phyloP scores from a whole-genome alignment of 1,139 yeast genomes.

The Lodderomyces metapsilosis region DNA sequence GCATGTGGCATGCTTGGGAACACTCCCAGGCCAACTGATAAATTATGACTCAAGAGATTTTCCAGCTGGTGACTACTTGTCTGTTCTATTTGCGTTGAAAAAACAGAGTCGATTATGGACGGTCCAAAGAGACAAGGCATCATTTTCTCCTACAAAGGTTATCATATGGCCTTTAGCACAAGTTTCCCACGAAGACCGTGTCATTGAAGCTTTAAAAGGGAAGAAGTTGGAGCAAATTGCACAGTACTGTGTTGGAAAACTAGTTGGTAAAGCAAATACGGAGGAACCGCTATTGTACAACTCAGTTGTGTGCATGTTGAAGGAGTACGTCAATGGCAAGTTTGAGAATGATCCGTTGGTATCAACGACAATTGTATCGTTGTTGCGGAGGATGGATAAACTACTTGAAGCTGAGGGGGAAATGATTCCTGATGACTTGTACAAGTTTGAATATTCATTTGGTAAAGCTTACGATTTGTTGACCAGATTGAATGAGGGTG shows the following conservation, averaged over 20 bases:
- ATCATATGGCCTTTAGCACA: slow-evolving; percentile 46
- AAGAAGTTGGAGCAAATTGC: slow-evolving; percentile 24
- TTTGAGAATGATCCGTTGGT: slow-evolving; percentile 38
- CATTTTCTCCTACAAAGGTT: slow-evolving; percentile 44
- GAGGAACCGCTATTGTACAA: slow-evolving; percentile 27
- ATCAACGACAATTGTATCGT: slow-evolving; percentile 34
- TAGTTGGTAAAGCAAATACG: slow-evolving; percentile 15
- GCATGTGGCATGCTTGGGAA: neutral
- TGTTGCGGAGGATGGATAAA: slow-evolving; percentile 34
- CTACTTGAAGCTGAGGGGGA: slow-evolving; percentile 17
- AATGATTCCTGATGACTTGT: slow-evolving; percentile 13
- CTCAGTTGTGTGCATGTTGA: slow-evolving; percentile 41
- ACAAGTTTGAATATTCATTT: slow-evolving; percentile 43
- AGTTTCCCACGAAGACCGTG: slow-evolving; percentile 25
- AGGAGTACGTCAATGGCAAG: slow-evolving; percentile 51
- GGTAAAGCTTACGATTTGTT: slow-evolving; percentile 51
- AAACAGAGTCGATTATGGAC: slow-evolving; percentile 50
- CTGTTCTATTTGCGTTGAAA: slow-evolving; percentile 44
- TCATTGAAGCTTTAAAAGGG: slow-evolving; percentile 26
- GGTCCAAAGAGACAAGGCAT: slow-evolving; percentile 27
- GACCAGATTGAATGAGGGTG: slow-evolving; percentile 11
- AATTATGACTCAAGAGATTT: slow-evolving; percentile 15
- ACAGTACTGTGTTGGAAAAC: slow-evolving; percentile 18
- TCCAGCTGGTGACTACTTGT: slow-evolving; percentile 36
- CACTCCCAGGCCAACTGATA: slow-evolving; percentile 1